Conservation (phyloP, 2,329 filamentous ascomycete species). For the Xylariales sp. region DNA sequence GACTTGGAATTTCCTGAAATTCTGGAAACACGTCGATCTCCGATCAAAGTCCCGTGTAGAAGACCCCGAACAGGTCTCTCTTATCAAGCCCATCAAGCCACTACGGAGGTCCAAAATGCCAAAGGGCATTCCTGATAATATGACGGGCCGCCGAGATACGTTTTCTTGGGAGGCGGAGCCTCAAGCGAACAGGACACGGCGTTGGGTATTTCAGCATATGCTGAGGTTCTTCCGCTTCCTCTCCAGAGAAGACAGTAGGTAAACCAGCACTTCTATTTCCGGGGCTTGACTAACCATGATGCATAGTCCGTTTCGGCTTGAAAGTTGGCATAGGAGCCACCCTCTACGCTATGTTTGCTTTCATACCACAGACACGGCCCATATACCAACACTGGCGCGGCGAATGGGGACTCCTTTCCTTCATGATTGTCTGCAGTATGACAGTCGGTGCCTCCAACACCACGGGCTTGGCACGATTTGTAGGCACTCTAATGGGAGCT, state of each 20-base stretch:
- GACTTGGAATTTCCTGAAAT: slow-evolving; percentile 80
- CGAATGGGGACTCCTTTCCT: slow-evolving; percentile 93
- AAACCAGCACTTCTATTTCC: background rate
- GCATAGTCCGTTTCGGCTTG: slow-evolving; percentile 65
- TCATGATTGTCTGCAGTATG: slow-evolving; percentile 98
- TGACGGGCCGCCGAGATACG: slow-evolving; percentile 48
- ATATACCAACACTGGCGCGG: slow-evolving; percentile 85
- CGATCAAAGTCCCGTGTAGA: slow-evolving; percentile 25
- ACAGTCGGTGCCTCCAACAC: slow-evolving; percentile 95
- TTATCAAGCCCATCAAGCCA: slow-evolving; percentile 37
- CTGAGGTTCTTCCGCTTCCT: slow-evolving; percentile 44
- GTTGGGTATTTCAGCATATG: slow-evolving; percentile 40
- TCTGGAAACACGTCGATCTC: slow-evolving; percentile 55
- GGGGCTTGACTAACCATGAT: slow-evolving; percentile 16
- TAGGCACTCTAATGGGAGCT: slow-evolving; percentile 81
- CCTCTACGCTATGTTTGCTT: slow-evolving; percentile 84
- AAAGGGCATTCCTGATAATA: slow-evolving; percentile 49
- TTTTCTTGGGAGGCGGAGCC: slow-evolving; percentile 54
- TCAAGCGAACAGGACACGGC: slow-evolving; percentile 33
- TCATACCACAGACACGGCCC: slow-evolving; percentile 71
- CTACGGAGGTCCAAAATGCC: slow-evolving; percentile 52
- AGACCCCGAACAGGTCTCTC: slow-evolving; percentile 39
- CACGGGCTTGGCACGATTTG: slow-evolving; percentile 79
- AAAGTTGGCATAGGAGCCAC: slow-evolving; percentile 91
- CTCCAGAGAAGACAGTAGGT: slow-evolving; percentile 48